Conservation (phyloP, 129 eudicot genomes). For the Chrysanthemum makinoi region DNA sequence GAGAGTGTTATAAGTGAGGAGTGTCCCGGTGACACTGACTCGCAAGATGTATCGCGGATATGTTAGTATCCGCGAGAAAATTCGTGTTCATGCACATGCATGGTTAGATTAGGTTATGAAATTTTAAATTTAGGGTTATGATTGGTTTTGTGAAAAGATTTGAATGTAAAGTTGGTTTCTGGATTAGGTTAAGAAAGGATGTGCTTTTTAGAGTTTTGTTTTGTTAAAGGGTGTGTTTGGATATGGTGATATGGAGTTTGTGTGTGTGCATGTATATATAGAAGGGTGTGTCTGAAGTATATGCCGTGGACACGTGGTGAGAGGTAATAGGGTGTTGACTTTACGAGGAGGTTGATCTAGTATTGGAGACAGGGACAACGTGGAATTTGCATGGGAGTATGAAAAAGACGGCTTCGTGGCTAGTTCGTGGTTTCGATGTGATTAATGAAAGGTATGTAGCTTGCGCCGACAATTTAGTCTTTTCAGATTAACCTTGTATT, state of each 20-base stretch:
- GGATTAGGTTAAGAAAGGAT: conserved; percentile 23
- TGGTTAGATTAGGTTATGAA: conserved; percentile 8
- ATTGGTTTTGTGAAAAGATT: conserved; percentile 16
- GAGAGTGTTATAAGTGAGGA: conserved; percentile 53
- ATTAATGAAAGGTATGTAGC: not conserved
- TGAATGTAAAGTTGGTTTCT: conserved; percentile 19
- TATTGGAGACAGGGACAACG: conserved; percentile 31
- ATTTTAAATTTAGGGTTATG: not conserved
- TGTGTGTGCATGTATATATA: conserved; percentile 22
- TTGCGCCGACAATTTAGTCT: conserved; percentile 14
- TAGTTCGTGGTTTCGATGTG: conserved; percentile 20
- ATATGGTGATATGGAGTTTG: not conserved
- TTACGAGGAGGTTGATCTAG: conserved; percentile 22
- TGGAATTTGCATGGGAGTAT: conserved; percentile 33
- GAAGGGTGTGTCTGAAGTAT: conserved; percentile 3
- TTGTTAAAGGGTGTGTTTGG: conserved; percentile 12
- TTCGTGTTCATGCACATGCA: conserved; percentile 25
- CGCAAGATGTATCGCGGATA: conserved; percentile 83
- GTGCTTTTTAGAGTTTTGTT: not conserved
- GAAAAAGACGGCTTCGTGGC: conserved; percentile 44
- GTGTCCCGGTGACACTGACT: conserved; percentile 49
- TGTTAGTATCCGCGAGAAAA: conserved; percentile 67
- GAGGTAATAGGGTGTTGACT: conserved; percentile 8
- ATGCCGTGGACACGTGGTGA: conserved; percentile 40
- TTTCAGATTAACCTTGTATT: not conserved